A percentile compares a stretch with the other conserved stretches of the same genome.
Conservation (phyloP, 805 yeast species). For the Yarrowia sp. region DNA sequence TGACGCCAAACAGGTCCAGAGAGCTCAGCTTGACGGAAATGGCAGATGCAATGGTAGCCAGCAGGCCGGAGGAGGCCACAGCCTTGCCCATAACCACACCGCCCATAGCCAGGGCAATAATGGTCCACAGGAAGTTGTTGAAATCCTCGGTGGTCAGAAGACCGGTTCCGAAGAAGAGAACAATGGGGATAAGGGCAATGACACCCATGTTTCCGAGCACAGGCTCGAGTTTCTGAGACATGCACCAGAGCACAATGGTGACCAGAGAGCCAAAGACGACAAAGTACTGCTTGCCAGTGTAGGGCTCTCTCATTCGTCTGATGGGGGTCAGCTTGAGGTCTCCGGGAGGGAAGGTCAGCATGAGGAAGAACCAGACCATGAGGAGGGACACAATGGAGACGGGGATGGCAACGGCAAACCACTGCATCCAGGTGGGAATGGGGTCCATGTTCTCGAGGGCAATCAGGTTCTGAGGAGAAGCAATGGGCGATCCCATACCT, state of each 20-base stretch:
- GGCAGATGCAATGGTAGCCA: constrained; percentile 73
- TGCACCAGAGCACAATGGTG: constrained; percentile 90
- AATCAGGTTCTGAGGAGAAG: constrained; percentile 94
- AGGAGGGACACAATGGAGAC: constrained; percentile 69
- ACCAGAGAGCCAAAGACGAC: constrained; percentile 68
- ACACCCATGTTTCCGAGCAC: constrained; percentile 96
- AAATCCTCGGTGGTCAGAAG: constrained; percentile 86
- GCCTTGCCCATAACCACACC: constrained; percentile 96
- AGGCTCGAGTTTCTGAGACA: constrained; percentile 74
- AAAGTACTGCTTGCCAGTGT: constrained; percentile 67
- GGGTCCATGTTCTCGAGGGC: constrained; percentile 89
- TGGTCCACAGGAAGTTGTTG: constrained; percentile 96
- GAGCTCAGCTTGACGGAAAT: constrained; percentile 72
- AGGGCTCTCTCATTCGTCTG: constrained; percentile 62
- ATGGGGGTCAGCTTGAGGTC: constrained; percentile 63
- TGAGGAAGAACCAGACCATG: constrained; percentile 73
- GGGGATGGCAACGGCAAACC: constrained; percentile 91
- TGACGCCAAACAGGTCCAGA: constrained; percentile 73
- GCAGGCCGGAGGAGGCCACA: constrained; percentile 87
- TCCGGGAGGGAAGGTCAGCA: constrained; percentile 67
- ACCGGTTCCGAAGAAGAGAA: constrained; percentile 93
- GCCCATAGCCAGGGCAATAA: constrained; percentile 96
- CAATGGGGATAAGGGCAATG: constrained; percentile 85
- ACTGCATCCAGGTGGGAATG: constrained; percentile 84
- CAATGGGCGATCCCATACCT: constrained; percentile 97